Conservation (phyloP, 768 basidiomycete genomes). For the Suillus discolor region DNA sequence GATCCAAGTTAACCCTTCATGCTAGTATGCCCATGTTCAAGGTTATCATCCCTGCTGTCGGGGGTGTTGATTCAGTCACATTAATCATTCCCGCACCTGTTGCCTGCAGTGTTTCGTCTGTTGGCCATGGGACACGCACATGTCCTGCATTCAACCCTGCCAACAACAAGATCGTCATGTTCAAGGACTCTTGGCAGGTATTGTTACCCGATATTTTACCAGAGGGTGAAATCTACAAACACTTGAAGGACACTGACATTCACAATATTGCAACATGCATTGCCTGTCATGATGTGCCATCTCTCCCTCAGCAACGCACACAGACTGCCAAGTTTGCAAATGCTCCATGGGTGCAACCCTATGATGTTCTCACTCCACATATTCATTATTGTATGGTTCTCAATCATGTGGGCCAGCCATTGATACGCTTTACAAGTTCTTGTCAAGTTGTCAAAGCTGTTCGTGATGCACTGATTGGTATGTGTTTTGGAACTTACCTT, state of each 20-base stretch:
- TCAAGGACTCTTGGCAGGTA: constrained; percentile 2
- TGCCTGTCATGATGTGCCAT: not conserved
- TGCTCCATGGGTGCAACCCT: constrained; percentile 4
- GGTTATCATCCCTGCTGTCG: not conserved
- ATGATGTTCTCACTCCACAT: constrained; percentile 7
- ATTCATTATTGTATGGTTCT: constrained; percentile 10
- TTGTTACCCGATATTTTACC: constrained; percentile 11
- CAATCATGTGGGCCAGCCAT: constrained; percentile 8
- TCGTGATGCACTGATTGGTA: constrained; percentile 12
- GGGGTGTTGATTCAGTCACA: not conserved
- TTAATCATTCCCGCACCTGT: constrained; percentile 2
- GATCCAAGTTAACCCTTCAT: not conserved
- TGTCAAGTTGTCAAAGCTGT: constrained; percentile 12
- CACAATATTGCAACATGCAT: constrained; percentile 23
- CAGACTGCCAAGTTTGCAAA: not conserved
- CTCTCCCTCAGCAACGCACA: not conserved
- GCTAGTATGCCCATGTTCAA: not conserved
- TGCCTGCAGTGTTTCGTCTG: not conserved
- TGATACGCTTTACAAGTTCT: constrained; percentile 1
- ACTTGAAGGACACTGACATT: constrained; percentile 20
- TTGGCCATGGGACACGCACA: not conserved
- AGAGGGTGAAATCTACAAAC: constrained; percentile 23
- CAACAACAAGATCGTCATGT: not conserved
- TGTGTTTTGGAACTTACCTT: not conserved
- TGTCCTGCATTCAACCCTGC: not conserved